Evolutionary conservation across 495 filamentous ascomycete species (phyloP), one percentile per base, ranked within the genome.

Genomic region (Elasticomyces elasticus): DNA sequence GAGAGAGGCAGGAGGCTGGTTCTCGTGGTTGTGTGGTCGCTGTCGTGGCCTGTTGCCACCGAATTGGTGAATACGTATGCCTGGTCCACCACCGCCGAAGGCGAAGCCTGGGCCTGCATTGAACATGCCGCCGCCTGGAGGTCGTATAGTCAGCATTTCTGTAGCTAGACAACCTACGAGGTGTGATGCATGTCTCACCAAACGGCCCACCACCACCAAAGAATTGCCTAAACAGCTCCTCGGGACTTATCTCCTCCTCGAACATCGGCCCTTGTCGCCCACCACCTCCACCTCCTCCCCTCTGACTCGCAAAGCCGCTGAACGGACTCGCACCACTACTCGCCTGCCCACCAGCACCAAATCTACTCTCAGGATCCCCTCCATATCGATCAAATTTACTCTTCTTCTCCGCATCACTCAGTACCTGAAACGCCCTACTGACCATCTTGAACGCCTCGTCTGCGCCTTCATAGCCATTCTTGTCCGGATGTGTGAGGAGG

Each of bases 371-470:
- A 10, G 92, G 91, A 64, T 98, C 92, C 9, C 84, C 87, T 45
- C 92, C 92, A 66, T 84, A 94, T 43, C 78, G 79, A 67, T 97
- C 92, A 65, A 77, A 98, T 60, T 81, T 85, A 9, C 82, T 75
- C 60, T 87, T 85, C 78, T 98, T 97, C 51, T 96, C 89, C 61
- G 84, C 76, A 69, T 98, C 92, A 44, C 87, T 92, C 42, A 98
- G 79, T 38, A 97, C 80, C 66, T 92, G 85, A 71, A 96, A 96
- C 27, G 92, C 92, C 54, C 87, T 80, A 49, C 87, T 84, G 2
- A 98, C 87, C 86, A 94, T 71, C 71, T 97, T 97, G 70, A 98
- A 98, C 22, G 92, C 92, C 71, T 98, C 92, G 69, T 95, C 92
- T 51, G 92, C 90, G 30, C 90, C 83, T 26, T 91, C 86, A 69